Conservation (phyloP, 257 asterid genomes). For the Prunella vulgaris region DNA sequence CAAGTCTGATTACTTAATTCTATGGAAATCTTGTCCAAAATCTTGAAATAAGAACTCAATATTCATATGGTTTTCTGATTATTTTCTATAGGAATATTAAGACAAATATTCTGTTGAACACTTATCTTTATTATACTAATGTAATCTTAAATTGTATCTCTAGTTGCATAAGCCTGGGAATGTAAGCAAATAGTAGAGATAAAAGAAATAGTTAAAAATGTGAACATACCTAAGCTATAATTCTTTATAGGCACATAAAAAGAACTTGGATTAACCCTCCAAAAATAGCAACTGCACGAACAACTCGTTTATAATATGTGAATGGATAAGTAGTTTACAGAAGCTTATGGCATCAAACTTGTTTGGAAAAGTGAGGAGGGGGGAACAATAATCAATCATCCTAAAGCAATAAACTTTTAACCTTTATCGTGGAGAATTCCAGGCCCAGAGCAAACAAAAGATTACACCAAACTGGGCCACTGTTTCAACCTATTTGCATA, state of each 20-base stretch:
- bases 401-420: too few species aligned
- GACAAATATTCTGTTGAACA: not conserved
- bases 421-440: too few species aligned
- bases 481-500: too few species aligned
- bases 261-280: conserved; percentile 95
- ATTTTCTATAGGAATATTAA: not conserved
- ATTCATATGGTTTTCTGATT: not conserved
- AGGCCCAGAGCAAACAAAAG: too few species aligned
- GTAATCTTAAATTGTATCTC: not conserved
- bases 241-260: conserved; percentile 91
- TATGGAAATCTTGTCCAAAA: not conserved
- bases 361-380: conserved; percentile 11
- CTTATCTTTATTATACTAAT: not conserved
- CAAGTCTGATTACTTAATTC: not conserved
- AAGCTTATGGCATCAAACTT: conserved; percentile 12
- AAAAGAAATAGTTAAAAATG: not conserved
- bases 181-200: conserved; percentile 5
- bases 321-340: conserved; percentile 18
- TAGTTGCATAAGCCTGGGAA: not conserved
- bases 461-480: too few species aligned
- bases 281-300: conserved; percentile 96
- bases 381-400: not conserved
- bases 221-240: conserved; percentile 74
- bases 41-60: not conserved
- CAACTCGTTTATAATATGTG: conserved; percentile 69